These are phyloP conservation scores for Blastocrithidia nonstop DNA, from an alignment of 208 protist species.

Conservation along the genomic window DNA sequence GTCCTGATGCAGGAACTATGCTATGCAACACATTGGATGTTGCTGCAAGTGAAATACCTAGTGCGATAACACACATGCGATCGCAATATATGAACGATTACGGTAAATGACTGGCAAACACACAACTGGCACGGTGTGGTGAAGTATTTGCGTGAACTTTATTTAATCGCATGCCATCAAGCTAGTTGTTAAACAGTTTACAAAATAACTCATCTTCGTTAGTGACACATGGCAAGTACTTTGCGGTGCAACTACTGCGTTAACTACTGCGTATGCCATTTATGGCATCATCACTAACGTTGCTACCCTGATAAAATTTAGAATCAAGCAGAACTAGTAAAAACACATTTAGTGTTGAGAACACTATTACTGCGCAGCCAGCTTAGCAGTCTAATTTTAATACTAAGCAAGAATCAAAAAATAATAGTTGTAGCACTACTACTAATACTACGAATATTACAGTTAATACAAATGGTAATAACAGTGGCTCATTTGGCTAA, in stretches of 20 bases:
- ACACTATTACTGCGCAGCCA: too few relatives aligned
- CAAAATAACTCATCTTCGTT: slow-evolving; percentile 6
- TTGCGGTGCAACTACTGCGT: slow-evolving; percentile 46
- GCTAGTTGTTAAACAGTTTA: too few relatives aligned
- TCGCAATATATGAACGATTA: slow-evolving; percentile 2
- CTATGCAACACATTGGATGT: neutral
- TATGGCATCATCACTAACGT: slow-evolving; percentile 9
- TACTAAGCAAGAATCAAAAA: too few relatives aligned
- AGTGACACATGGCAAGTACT: slow-evolving; percentile 34
- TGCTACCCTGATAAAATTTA: neutral
- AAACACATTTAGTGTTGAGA: too few relatives aligned
- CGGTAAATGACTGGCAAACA: slow-evolving; percentile 10
- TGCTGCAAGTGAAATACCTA: neutral
- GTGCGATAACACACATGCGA: neutral
- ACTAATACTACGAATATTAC: too few relatives aligned
- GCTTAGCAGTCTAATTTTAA: too few relatives aligned
- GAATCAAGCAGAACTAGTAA: neutral
- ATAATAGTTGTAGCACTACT: too few relatives aligned
- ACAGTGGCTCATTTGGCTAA: too few relatives aligned
- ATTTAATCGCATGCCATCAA: too few relatives aligned
- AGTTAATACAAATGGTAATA: too few relatives aligned
- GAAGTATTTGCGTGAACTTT: neutral
- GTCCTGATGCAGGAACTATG: too few relatives aligned
- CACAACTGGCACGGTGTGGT: slow-evolving; percentile 6
- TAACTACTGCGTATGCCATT: slow-evolving; percentile 15